phyloP scores from a whole-genome alignment of 2,329 filamentous ascomycete genomes.

The Alternaria conjuncta region DNA sequence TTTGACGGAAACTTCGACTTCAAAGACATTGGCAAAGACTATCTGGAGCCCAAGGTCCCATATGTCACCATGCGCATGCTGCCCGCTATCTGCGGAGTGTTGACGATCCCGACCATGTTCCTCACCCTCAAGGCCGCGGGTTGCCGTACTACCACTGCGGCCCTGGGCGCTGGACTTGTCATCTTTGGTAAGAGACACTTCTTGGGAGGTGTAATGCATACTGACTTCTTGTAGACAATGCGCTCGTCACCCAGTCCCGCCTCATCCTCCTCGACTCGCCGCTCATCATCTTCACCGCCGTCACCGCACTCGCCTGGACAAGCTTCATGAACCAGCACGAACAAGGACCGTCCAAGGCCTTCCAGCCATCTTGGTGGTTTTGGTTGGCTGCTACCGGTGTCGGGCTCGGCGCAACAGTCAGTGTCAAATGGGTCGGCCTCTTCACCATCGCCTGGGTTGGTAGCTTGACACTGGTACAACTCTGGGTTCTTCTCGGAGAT shows the following conservation, averaged over 20 bases:
- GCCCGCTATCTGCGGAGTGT: conserved; percentile 85
- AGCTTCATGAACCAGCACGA: conserved; percentile 98
- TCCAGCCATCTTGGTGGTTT: conserved; percentile 94
- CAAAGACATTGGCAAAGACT: conserved; percentile 99
- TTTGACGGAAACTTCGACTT: conserved; percentile 98
- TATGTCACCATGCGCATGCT: conserved; percentile 98
- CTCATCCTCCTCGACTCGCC: conserved; percentile 96
- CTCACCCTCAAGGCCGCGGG: conserved; percentile 89
- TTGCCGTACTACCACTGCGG: conserved; percentile 84
- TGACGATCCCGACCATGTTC: conserved; percentile 92
- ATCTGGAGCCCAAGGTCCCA: conserved; percentile 89
- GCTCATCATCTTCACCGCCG: conserved; percentile 88
- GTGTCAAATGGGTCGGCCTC: conserved; percentile 98
- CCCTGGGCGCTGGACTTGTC: conserved; percentile 82
- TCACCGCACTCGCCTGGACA: conserved; percentile 87
- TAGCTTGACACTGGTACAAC: conserved; percentile 83
- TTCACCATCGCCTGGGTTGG: conserved; percentile 99
- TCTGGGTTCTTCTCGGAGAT: conserved; percentile 95
- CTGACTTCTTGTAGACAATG: conserved; percentile 73
- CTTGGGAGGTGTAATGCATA: neutral
- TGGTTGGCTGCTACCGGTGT: conserved; percentile 90
- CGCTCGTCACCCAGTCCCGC: conserved; percentile 90
- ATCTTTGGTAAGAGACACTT: conserved; percentile 74
- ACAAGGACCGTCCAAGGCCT: conserved; percentile 85
- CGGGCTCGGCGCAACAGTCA: conserved; percentile 85